Evolutionary conservation across 306 rosid genomes (phyloP).

Genomic region (Inga laurina): DNA sequence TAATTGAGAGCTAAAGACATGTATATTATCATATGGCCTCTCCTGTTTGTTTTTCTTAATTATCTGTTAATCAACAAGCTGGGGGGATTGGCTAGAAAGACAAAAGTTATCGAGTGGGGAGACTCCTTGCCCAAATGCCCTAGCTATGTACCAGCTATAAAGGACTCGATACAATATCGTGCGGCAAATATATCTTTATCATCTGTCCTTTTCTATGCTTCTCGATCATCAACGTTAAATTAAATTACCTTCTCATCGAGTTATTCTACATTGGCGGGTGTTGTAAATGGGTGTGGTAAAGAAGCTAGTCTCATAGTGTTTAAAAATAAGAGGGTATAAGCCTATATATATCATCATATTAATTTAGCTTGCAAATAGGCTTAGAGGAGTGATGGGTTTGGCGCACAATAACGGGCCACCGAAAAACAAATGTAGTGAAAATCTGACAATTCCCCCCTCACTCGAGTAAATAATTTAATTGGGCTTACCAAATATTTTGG

Average conservation of each 20-base stretch:
- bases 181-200: background rate
- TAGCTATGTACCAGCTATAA: background rate
- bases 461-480: too few relatives aligned
- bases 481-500: too few relatives aligned
- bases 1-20: background rate
- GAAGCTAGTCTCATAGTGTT: too few relatives aligned
- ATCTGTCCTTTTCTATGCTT: slow-evolving; percentile 8
- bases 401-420: too few relatives aligned
- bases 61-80: background rate
- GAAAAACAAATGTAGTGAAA: too few relatives aligned
- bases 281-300: too few relatives aligned
- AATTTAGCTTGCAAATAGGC: too few relatives aligned
- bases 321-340: too few relatives aligned
- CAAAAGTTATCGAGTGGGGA: background rate
- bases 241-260: slow-evolving; percentile 9
- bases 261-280: background rate
- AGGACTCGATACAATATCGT: background rate
- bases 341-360: too few relatives aligned
- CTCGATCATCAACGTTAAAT: background rate
- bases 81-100: background rate
- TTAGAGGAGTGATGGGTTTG: too few relatives aligned
- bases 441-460: too few relatives aligned
- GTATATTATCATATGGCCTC: slow-evolving; percentile 7
- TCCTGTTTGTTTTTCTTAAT: slow-evolving; percentile 8
- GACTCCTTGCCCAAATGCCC: background rate